Conservation (phyloP, 2,329 filamentous ascomycete species). For the Neopestalotiopsis clavispora region DNA sequence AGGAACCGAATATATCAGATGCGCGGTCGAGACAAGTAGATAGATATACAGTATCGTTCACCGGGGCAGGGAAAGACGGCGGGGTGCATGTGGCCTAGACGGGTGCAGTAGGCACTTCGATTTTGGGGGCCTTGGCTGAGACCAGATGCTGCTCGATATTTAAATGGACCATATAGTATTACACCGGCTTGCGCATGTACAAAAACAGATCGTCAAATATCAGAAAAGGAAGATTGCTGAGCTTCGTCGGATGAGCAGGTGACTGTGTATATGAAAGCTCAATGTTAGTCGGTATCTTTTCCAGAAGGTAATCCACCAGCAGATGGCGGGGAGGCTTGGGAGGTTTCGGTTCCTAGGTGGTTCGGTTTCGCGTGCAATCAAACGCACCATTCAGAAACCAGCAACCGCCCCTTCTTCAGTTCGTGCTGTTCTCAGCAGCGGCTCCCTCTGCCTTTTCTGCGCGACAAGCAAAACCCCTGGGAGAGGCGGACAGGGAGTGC, state of each 20-base stretch:
- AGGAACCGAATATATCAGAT: slow-evolving; percentile 4
- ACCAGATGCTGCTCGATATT: neutral
- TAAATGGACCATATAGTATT: slow-evolving; percentile 26
- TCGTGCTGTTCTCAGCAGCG: slow-evolving; percentile 6
- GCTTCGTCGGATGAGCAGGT: neutral
- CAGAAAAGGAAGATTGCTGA: neutral
- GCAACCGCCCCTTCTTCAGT: neutral
- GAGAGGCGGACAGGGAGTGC: neutral
- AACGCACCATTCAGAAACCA: slow-evolving; percentile 15
- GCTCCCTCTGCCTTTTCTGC: neutral
- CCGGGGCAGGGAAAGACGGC: neutral
- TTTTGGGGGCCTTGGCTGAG: neutral
- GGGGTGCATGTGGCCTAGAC: neutral
- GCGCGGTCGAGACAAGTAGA: slow-evolving; percentile 3
- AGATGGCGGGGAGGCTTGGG: slow-evolving; percentile 5
- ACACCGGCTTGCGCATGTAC: slow-evolving; percentile 23
- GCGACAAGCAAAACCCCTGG: neutral
- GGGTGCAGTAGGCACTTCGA: neutral
- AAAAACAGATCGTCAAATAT: slow-evolving; percentile 9
- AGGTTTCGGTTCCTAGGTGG: neutral
- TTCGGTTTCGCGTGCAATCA: neutral
- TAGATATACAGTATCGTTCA: neutral
- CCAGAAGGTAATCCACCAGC: neutral
- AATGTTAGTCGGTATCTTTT: slow-evolving; percentile 1
- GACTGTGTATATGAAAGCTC: slow-evolving; percentile 9